Base-by-base conservation (phyloP, 129 eudicot species). In the Flaveria brownii region DNA sequence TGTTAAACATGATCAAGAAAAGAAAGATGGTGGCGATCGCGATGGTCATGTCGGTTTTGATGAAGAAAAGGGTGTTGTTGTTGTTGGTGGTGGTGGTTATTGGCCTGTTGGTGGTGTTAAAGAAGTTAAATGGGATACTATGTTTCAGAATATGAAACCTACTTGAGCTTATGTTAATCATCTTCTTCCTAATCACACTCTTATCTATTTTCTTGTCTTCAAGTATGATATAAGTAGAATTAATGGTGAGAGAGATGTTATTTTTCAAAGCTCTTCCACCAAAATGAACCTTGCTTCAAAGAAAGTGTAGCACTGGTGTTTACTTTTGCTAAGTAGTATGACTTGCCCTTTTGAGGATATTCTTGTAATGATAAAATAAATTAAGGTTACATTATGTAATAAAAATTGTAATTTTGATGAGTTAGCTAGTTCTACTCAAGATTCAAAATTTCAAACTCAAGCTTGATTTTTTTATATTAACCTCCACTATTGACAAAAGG, bases 131-230 rank as follows among this genome's bases (percentile, higher is more conserved):
- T 92, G 96, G 98, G 98, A 92, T 77, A 74, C 96, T 3, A 90
- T 92, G 92, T 92, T 92, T 86, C 90, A 92, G 74, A 86, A 92
- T 84, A 76, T 92, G 78, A 92, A 92, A 55, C 98, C 98, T 28
- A 92, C 98, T 63, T 92, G 46, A 73, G 42, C 57, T 49, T 70
- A 46, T 26, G 57, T 45, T 20, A 26, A 3, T 36, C 13, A 75
- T 65, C 22, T 6, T 65, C 42, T 76, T 77, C 54, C 41, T 10
- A 17, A 23, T 36, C 41, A 36, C 41, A 36, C 41, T 5, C 41
- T 36, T 36, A 36, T 36, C 41, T 36, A 36, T 36, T 36, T 36
- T 36, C 39, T 36, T 73, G 70, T 73, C 57, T 46, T 56, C 41
- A 4, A 80, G 73, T 73, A 73, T 52, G 26, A 23, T 64, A 42